Evolutionary conservation across 2,329 filamentous ascomycete genomes (phyloP).

Genomic region (Thelonectria discophora): DNA sequence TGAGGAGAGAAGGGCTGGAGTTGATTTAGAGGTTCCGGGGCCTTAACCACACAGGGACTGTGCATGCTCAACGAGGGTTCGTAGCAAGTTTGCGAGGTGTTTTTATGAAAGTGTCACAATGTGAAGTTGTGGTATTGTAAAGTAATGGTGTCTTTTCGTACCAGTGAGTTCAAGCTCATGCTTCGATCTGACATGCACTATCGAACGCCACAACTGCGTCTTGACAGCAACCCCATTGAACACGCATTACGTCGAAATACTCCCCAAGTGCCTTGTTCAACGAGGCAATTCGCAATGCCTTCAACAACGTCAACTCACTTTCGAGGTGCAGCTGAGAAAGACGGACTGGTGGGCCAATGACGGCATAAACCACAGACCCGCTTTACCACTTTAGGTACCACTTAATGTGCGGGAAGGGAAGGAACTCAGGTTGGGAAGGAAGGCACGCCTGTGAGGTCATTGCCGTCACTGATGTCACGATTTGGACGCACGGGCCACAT

Average conservation of each 20-base stretch:
- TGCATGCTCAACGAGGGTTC: too few species aligned
- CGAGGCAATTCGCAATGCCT: background rate
- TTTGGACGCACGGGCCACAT: constrained; percentile 11
- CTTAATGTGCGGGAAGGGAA: background rate
- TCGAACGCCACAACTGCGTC: too few species aligned
- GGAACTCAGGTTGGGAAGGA: background rate
- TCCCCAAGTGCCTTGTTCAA: background rate
- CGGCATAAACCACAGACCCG: constrained; percentile 31
- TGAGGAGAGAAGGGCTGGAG: background rate
- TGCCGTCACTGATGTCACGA: constrained; percentile 38
- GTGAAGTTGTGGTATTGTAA: too few species aligned
- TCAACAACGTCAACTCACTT: background rate
- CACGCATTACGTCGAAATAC: constrained; percentile 6
- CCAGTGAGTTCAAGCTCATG: too few species aligned
- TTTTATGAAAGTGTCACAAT: background rate
- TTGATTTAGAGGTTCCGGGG: background rate
- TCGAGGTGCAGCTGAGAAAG: background rate
- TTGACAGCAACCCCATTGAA: background rate
- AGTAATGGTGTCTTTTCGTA: too few species aligned
- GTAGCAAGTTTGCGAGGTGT: too few species aligned
- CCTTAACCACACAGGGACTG: too few species aligned
- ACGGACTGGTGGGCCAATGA: constrained; percentile 25
- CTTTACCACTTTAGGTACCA: background rate
- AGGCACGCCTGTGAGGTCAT: constrained; percentile 41
- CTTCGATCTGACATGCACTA: too few species aligned